These are phyloP conservation scores for Xanthoconium stramineum DNA, from an alignment of 768 basidiomycete genomes.

Conservation along the genomic window DNA sequence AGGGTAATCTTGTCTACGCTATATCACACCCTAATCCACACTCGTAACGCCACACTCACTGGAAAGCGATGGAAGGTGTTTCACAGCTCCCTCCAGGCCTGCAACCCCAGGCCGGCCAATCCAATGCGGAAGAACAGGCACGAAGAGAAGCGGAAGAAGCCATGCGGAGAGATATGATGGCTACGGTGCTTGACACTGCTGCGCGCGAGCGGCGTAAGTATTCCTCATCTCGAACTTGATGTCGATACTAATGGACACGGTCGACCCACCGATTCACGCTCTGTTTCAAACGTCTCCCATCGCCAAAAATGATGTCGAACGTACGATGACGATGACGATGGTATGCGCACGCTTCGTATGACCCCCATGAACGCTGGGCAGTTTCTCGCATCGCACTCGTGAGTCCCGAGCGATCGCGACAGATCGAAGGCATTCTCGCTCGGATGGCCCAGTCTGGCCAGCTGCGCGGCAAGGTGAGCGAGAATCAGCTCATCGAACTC, in stretches of 20 bases:
- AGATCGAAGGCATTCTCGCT: constrained; percentile 75
- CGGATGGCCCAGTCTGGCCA: constrained; percentile 86
- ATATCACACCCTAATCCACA: neutral
- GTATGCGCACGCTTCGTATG: neutral
- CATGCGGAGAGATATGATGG: constrained; percentile 71
- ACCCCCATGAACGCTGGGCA: constrained; percentile 27
- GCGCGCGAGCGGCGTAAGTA: constrained; percentile 77
- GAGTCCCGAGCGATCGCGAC: constrained; percentile 73
- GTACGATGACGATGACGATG: neutral
- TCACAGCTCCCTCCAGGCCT: constrained; percentile 27
- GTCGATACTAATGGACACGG: too few species aligned
- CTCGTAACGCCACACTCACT: neutral
- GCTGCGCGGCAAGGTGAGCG: constrained; percentile 70
- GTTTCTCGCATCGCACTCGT: constrained; percentile 88
- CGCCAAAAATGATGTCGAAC: too few species aligned
- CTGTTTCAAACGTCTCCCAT: too few species aligned
- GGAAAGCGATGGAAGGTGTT: constrained; percentile 23
- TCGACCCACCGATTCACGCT: too few species aligned
- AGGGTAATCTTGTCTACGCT: neutral
- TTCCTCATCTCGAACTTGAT: neutral
- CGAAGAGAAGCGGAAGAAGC: constrained; percentile 68
- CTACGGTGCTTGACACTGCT: constrained; percentile 70
- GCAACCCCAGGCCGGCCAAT: constrained; percentile 39
- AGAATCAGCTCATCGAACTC: constrained; percentile 79
- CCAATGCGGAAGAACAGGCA: constrained; percentile 49